Evolutionary conservation across 441 rosid species (phyloP).

Genomic region (Cnidoscolus chayamansa): DNA sequence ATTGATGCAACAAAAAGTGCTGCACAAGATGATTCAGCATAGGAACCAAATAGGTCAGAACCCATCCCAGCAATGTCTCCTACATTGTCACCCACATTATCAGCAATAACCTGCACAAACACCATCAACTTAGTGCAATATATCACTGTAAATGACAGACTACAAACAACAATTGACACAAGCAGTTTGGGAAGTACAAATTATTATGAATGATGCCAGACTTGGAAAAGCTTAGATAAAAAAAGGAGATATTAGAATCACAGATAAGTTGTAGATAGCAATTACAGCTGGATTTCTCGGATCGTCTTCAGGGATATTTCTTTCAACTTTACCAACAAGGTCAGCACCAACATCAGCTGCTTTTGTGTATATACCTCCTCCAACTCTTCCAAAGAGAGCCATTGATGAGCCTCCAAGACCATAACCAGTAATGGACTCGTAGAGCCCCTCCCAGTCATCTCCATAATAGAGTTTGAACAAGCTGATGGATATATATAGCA

Average conservation of each 20-base stretch:
- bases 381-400: constrained; percentile 70
- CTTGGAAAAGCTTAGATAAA: background rate
- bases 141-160: background rate
- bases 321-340: constrained; percentile 34
- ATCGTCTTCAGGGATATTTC: constrained; percentile 33
- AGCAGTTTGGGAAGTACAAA: too few species aligned
- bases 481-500: constrained; percentile 62
- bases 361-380: constrained; percentile 57
- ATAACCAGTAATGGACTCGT: constrained; percentile 67
- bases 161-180: too few species aligned
- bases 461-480: constrained; percentile 76
- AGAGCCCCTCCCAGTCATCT: constrained; percentile 79
- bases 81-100: constrained; percentile 66
- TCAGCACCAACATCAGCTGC: constrained; percentile 36
- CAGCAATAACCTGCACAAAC: constrained; percentile 55
- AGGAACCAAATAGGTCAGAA: constrained; percentile 57
- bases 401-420: constrained; percentile 64
- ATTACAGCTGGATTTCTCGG: constrained; percentile 39
- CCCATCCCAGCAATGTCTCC: constrained; percentile 75
- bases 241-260: background rate
- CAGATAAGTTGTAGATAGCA: constrained; percentile 3
- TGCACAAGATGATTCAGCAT: constrained; percentile 63
- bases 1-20: constrained; percentile 63
- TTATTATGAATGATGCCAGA: background rate
- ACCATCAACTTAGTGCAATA: background rate